Evolutionary conservation across 2,329 filamentous ascomycete species (phyloP), one percentile per base, ranked within the genome.

Genomic region (Dactylellina cionopaga): DNA sequence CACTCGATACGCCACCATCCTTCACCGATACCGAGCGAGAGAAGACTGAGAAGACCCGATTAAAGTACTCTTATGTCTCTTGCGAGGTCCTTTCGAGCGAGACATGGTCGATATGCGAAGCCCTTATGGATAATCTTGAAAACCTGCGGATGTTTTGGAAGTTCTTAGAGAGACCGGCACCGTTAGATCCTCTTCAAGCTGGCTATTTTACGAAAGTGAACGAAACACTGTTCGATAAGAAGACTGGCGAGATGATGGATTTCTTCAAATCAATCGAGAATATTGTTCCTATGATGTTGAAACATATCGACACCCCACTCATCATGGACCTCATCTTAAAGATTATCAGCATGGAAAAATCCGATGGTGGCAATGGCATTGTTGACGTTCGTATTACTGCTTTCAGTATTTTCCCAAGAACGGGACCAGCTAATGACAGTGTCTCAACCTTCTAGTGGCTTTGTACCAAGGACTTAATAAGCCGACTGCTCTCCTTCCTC

Each of bases 141-240:
- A 85, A 92, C 73, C 82, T 99, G 76, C 88, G 88, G 77, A 87
- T 90, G 75, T 98, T 99, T 80, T 99, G 95, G 95, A 84, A 88
- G 49, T 99, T 97, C 80, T 82, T 99, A 77, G 90, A 90, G 79
- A 87, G 89, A 62, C 87, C 91, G n/a, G 86, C 92, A 9, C 92
- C 94, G 1, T 86, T 99, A 62, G 94, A 98, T 80, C 91, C 94
- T 35, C 85, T 97, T 4, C 94, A 98, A 81, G 94, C 95, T 15
- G 93, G 93, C 78, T 99, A 99, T 80, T 99, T 99, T 80, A 97
- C 94, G 62, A 99, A 98, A 80, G 93, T 99, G 79, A 98, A 98
- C 80, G 95, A 99, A 82, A 91, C 92, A n/a, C 83, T 99, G 17
- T 90, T 99, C 63, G 95, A 98, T 80, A 96, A 95, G 82, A 98